phyloP scores from a whole-genome alignment of 306 rosid species.

The Acacia crassicarpa region DNA sequence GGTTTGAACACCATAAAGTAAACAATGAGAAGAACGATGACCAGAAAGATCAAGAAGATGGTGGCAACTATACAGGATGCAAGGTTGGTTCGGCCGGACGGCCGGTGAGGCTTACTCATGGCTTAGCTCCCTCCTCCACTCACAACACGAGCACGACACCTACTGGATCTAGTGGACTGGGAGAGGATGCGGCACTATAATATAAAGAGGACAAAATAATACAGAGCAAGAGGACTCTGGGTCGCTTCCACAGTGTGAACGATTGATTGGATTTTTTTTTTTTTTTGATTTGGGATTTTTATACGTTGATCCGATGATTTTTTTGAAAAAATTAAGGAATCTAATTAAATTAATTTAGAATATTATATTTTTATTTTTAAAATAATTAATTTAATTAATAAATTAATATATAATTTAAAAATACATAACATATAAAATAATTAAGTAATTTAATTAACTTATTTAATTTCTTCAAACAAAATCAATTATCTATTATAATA shows the following conservation, averaged over 20 bases:
- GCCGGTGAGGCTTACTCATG: constrained; percentile 61
- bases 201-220: not conserved
- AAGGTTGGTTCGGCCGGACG: constrained; percentile 81
- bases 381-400: too few species aligned
- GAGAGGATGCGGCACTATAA: not conserved
- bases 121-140: not conserved
- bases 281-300: not conserved
- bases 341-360: too few species aligned
- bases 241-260: not conserved
- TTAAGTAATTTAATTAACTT: too few species aligned
- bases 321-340: too few species aligned
- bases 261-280: not conserved
- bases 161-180: not conserved
- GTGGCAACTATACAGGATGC: constrained; percentile 90
- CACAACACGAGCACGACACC: not conserved
- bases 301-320: too few species aligned
- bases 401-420: too few species aligned
- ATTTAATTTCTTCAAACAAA: too few species aligned
- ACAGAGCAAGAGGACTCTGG: not conserved
- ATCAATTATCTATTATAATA: too few species aligned
- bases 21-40: constrained; percentile 56
- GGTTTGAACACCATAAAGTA: constrained; percentile 86
- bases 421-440: too few species aligned
- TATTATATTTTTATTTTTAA: too few species aligned
- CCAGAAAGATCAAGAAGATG: constrained; percentile 59